phyloP scores from a whole-genome alignment of 164 flowering plant species.

The Saururus chinensis region DNA sequence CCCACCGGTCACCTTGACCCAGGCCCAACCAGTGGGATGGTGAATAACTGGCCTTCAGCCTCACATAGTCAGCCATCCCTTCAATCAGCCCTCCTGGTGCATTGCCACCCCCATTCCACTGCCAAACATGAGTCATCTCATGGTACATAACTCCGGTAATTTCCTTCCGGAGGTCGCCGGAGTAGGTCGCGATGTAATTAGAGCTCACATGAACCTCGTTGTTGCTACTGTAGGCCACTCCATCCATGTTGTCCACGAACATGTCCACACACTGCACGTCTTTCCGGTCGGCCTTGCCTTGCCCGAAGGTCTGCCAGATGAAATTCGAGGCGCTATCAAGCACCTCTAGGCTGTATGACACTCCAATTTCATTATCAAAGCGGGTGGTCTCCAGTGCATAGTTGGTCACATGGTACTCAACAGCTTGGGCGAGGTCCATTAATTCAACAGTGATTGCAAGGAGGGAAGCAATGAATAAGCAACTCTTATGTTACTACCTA shows the following conservation, averaged over 20 bases:
- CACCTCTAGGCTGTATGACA: slow-evolving; percentile 20
- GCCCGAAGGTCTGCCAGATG: slow-evolving; percentile 50
- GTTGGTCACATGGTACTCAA: slow-evolving; percentile 34
- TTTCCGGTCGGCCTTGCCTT: slow-evolving; percentile 30
- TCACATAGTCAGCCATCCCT: slow-evolving; percentile 63
- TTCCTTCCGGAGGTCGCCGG: slow-evolving; percentile 42
- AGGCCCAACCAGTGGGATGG: slow-evolving; percentile 52
- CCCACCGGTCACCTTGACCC: slow-evolving; percentile 51
- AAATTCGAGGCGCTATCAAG: slow-evolving; percentile 31
- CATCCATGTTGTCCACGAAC: slow-evolving; percentile 34
- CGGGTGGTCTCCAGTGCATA: slow-evolving; percentile 22
- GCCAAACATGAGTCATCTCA: slow-evolving; percentile 60
- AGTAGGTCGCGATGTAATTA: slow-evolving; percentile 22
- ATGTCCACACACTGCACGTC: slow-evolving; percentile 20
- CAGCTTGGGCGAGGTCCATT: slow-evolving; percentile 17
- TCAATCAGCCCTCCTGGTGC: slow-evolving; percentile 49
- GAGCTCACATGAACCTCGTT: slow-evolving; percentile 40
- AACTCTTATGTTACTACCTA: no score
- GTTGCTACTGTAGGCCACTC: slow-evolving; percentile 35
- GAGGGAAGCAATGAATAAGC: slow-evolving; percentile 5
- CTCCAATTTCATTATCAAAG: slow-evolving; percentile 38
- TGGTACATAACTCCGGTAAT: slow-evolving; percentile 50
- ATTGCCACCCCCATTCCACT: slow-evolving; percentile 47
- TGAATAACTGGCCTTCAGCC: slow-evolving; percentile 43
- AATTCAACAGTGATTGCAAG: slow-evolving; percentile 8